phyloP scores from a whole-genome alignment of 176 grass and related monocot species.

The Puya raimondii region DNA sequence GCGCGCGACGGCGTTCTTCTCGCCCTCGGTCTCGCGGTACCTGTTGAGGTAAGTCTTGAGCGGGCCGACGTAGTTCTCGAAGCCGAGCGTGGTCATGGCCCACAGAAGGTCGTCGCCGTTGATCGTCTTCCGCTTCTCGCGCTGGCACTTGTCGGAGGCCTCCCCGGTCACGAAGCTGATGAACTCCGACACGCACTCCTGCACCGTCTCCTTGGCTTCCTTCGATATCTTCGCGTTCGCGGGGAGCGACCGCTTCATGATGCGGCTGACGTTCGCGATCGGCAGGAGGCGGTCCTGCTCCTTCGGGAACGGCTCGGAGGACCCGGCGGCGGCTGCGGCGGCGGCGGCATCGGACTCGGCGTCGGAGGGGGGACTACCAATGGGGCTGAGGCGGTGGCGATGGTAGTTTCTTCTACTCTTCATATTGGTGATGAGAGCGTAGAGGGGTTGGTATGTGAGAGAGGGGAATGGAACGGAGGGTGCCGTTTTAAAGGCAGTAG shows the following conservation, averaged over 20 bases:
- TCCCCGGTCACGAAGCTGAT: conserved; percentile 94
- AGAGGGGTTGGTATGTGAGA: not conserved
- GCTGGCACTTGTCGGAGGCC: conserved; percentile 97
- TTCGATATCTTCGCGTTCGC: conserved; percentile 92
- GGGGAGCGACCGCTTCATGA: conserved; percentile 85
- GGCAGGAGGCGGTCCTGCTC: conserved; percentile 90
- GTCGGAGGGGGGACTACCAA: conserved; percentile 52
- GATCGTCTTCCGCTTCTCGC: conserved; percentile 95
- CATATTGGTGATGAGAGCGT: conserved; percentile 29
- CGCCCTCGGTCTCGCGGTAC: conserved; percentile 75
- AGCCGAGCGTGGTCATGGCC: conserved; percentile 86
- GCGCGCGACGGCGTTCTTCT: conserved; percentile 31
- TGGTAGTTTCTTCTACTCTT: conserved; percentile 54
- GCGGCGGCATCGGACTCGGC: conserved; percentile 41
- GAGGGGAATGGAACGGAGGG: not conserved
- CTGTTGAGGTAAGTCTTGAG: conserved; percentile 64
- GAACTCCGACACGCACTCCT: conserved; percentile 98
- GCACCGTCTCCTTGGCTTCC: conserved; percentile 88
- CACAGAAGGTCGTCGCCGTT: conserved; percentile 94
- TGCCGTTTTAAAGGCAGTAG: conserved; percentile 29
- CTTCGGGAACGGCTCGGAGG: conserved; percentile 42
- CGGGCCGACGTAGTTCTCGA: conserved; percentile 65
- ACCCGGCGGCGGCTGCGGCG: not conserved
- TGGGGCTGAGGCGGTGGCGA: conserved; percentile 44
- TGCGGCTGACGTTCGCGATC: conserved; percentile 89